phyloP scores from a whole-genome alignment of 75 land plant genomes.

The Picea glauca region DNA sequence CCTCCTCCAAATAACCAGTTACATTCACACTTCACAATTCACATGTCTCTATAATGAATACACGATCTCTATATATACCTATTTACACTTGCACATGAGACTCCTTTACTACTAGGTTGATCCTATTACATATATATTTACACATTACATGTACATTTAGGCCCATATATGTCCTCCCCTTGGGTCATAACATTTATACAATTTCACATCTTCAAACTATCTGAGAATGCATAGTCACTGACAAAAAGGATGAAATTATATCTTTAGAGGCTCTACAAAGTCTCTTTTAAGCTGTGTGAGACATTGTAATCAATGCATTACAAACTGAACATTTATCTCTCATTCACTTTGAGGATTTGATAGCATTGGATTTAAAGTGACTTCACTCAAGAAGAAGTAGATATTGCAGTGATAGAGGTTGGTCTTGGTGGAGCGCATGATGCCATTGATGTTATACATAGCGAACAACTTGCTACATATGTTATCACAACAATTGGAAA shows the following conservation, averaged over 20 bases:
- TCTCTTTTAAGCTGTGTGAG: conserved; percentile 35
- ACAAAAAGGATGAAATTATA: conserved; percentile 55
- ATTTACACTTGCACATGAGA: too few species aligned
- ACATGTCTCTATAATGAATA: too few species aligned
- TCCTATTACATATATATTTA: too few species aligned
- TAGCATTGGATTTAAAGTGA: too few species aligned
- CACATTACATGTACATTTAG: too few species aligned
- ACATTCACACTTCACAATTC: too few species aligned
- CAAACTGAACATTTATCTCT: conserved; percentile 52
- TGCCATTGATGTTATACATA: conserved; percentile 84
- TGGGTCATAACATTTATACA: too few species aligned
- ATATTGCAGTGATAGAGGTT: conserved; percentile 34
- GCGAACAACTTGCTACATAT: conserved; percentile 56
- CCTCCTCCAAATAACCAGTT: too few species aligned
- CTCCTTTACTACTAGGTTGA: too few species aligned
- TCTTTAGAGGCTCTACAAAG: conserved; percentile 40
- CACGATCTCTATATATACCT: too few species aligned
- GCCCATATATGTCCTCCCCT: too few species aligned
- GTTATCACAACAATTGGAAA: conserved; percentile 81
- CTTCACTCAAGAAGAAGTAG: too few species aligned
- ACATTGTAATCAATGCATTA: conserved; percentile 43
- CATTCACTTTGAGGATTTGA: conserved; percentile 75
- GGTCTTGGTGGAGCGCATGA: conserved; percentile 96
- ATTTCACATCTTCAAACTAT: conserved; percentile 60
- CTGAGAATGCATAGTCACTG: conserved; percentile 71